Conservation (phyloP, 1,284 basidiomycete genomes). For the Macrocybe sp. region DNA sequence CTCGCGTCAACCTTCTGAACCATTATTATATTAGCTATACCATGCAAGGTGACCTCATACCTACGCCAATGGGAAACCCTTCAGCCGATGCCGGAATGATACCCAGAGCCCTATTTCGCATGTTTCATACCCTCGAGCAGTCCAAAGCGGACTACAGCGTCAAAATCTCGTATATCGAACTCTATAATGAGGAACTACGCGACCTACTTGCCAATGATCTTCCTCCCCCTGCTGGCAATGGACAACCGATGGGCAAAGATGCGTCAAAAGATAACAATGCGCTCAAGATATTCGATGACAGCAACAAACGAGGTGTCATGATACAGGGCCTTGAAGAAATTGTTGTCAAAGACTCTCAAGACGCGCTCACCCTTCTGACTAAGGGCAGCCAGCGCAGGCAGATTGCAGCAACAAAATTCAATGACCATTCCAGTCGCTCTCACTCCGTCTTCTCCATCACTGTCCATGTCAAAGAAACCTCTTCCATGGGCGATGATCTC, state of each 20-base stretch:
- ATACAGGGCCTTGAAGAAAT: constrained; percentile 96
- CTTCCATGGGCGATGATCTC: constrained; percentile 79
- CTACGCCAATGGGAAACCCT: constrained; percentile 84
- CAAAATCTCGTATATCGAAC: constrained; percentile 91
- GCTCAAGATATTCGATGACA: constrained; percentile 93
- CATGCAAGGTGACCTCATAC: constrained; percentile 89
- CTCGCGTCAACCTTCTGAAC: constrained; percentile 4
- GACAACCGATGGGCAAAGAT: constrained; percentile 68
- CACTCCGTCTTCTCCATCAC: constrained; percentile 99
- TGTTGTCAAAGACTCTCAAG: constrained; percentile 77
- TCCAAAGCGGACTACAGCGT: constrained; percentile 84
- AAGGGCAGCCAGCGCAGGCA: constrained; percentile 91
- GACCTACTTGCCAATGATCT: constrained; percentile 82
- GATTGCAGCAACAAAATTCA: constrained; percentile 96
- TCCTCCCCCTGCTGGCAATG: constrained; percentile 51
- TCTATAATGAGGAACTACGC: constrained; percentile 99
- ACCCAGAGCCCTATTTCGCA: constrained; percentile 90
- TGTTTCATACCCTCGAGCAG: constrained; percentile 87
- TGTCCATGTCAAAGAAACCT: constrained; percentile 87
- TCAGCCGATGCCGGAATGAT: constrained; percentile 93
- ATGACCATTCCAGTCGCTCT: constrained; percentile 95
- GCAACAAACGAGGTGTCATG: constrained; percentile 80
- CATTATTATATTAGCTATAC: constrained; percentile 61
- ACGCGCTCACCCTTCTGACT: constrained; percentile 82
- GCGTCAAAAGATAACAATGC: constrained; percentile 35